A percentile compares a stretch with the other conserved stretches of the same genome.
Conservation (phyloP, 345 rosid species). For the Murraya koenigii region DNA sequence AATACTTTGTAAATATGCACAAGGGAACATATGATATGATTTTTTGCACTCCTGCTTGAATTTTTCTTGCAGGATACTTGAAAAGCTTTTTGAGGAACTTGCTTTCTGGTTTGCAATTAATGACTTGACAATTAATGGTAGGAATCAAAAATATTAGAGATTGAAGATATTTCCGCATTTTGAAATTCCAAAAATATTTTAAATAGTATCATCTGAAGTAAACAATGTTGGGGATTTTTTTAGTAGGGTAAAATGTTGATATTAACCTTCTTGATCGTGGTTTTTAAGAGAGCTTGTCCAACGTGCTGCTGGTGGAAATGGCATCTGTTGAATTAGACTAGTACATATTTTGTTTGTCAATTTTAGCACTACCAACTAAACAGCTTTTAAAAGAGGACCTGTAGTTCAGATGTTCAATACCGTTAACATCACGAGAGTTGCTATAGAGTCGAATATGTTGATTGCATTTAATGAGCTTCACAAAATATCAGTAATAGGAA, state of each 20-base stretch:
- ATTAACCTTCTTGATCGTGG: too few species aligned
- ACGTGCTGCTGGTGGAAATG: too few species aligned
- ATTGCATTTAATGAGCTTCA: too few species aligned
- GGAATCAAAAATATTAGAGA: background rate
- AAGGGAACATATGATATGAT: background rate
- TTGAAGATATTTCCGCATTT: background rate
- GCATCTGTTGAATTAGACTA: too few species aligned
- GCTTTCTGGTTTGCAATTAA: too few species aligned
- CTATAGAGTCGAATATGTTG: too few species aligned
- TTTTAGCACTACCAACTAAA: conserved; percentile 83
- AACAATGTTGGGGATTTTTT: background rate
- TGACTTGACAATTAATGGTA: background rate
- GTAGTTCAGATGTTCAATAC: too few species aligned
- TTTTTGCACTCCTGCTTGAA: background rate
- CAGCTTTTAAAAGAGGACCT: conserved; percentile 47
- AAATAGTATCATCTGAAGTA: background rate
- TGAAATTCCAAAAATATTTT: background rate
- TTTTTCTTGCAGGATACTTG: background rate
- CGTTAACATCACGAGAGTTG: too few species aligned
- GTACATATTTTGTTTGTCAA: too few species aligned
- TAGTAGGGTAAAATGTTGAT: background rate
- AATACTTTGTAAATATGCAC: background rate
- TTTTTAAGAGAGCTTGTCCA: too few species aligned
- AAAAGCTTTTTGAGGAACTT: background rate
- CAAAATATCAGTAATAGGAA: too few species aligned